These are phyloP conservation scores for Henningerozyma blattae DNA, from an alignment of 805 yeast species.

Conservation along the genomic window DNA sequence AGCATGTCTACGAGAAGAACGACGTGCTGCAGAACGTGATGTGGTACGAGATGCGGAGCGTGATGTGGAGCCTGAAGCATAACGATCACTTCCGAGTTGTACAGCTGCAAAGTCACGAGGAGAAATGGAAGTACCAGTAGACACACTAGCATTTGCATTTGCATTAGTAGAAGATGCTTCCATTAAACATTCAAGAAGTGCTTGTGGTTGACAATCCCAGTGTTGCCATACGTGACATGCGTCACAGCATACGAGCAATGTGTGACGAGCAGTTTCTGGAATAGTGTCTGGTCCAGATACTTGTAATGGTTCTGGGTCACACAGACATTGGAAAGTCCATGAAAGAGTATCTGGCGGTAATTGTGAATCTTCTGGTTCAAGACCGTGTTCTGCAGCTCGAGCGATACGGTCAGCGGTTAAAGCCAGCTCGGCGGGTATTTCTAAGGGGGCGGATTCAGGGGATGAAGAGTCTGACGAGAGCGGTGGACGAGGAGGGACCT, in stretches of 20 bases:
- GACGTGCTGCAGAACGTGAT: too few species aligned
- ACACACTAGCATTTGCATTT: too few species aligned
- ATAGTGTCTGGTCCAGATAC: constrained; percentile 1
- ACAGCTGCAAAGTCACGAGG: too few species aligned
- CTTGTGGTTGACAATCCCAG: constrained; percentile 19
- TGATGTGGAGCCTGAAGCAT: too few species aligned
- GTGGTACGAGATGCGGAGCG: too few species aligned
- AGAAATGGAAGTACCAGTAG: too few species aligned
- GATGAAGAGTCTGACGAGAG: too few species aligned
- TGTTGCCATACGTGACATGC: constrained; percentile 24
- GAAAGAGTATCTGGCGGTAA: constrained; percentile 17
- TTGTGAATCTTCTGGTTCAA: constrained; percentile 7
- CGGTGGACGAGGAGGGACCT: too few species aligned
- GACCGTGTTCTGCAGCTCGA: constrained; percentile 10
- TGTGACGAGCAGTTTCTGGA: background rate
- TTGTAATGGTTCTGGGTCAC: constrained; percentile 2
- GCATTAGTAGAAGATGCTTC: too few species aligned
- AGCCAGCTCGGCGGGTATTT: constrained; percentile 20
- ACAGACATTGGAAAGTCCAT: constrained; percentile 24
- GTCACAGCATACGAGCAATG: constrained; percentile 22
- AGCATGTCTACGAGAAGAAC: too few species aligned
- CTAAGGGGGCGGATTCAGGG: too few species aligned
- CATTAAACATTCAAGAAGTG: constrained; percentile 8
- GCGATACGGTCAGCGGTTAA: constrained; percentile 17
- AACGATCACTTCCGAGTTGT: too few species aligned